A percentile compares a stretch with the other conserved stretches of the same genome.
Evolutionary conservation across 139 green algal genomes (phyloP).

Genomic region (Pleodorina starrii): DNA sequence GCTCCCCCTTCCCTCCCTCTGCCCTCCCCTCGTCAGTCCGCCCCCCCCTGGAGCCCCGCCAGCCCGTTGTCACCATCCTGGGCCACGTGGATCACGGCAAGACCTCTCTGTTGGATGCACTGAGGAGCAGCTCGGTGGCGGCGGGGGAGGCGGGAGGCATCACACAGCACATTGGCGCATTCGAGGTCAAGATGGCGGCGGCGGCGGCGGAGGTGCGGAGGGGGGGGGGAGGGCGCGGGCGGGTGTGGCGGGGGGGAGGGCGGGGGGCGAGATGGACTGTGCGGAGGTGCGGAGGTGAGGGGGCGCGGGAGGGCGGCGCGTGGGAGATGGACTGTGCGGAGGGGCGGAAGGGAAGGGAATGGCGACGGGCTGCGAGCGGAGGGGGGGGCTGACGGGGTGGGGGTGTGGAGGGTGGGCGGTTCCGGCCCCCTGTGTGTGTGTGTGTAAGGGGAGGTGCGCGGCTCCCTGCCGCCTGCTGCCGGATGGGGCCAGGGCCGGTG

Average conservation of each 20-base stretch:
- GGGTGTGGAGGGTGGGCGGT: no score
- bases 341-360: no score
- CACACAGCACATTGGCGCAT: conserved; percentile 95
- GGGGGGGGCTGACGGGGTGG: no score
- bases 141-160: conserved; percentile 95
- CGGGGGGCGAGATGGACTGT: background rate
- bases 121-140: conserved; percentile 88
- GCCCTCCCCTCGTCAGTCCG: background rate
- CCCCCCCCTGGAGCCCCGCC: conserved; percentile 61
- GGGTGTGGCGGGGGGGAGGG: background rate
- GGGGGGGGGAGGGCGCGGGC: no score
- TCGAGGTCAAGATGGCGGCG: conserved; percentile 83
- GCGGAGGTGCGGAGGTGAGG: background rate
- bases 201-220: background rate
- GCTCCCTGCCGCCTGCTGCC: no score
- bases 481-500: no score
- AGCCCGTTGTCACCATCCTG: conserved; percentile 93
- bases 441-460: no score
- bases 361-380: no score
- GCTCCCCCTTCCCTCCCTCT: background rate
- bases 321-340: no score
- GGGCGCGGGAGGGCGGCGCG: no score
- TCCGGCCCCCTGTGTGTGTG: no score
- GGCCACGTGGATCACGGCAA: conserved; percentile 98
- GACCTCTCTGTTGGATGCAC: conserved; percentile 92